phyloP scores from a whole-genome alignment of 2,329 filamentous ascomycete species.

The Claviceps humidiphila region DNA sequence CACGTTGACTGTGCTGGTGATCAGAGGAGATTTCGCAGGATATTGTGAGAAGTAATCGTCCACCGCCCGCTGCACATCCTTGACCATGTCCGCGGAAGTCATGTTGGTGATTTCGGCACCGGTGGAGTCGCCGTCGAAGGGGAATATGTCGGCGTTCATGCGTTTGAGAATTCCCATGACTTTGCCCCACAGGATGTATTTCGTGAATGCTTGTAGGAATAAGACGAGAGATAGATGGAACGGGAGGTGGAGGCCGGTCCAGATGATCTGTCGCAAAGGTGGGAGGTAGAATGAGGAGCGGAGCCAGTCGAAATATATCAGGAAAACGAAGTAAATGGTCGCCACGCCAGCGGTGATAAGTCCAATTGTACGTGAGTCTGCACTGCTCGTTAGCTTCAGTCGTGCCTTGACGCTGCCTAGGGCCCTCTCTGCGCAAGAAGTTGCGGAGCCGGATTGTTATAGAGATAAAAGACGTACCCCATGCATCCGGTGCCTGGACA shows the following conservation, averaged over 20 bases:
- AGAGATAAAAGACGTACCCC: background rate
- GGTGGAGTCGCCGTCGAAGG: conserved; percentile 2
- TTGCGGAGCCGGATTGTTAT: background rate
- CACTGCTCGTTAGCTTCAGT: background rate
- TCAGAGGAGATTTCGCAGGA: background rate
- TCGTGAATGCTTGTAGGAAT: conserved; percentile 48
- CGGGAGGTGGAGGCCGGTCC: conserved; percentile 45
- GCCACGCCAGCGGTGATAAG: conserved; percentile 25
- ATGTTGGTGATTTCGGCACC: background rate
- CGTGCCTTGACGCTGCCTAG: background rate
- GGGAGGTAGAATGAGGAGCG: conserved; percentile 44
- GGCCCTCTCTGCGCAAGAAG: background rate
- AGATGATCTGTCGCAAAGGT: conserved; percentile 44
- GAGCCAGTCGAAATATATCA: conserved; percentile 47
- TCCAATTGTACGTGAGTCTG: conserved; percentile 20
- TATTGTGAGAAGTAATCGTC: background rate
- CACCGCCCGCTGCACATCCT: background rate
- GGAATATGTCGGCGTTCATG: conserved; percentile 7
- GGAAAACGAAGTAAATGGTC: conserved; percentile 32
- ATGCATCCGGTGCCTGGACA: background rate
- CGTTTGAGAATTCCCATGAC: conserved; percentile 19
- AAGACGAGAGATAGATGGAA: conserved; percentile 51
- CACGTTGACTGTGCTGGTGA: background rate
- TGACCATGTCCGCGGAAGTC: background rate
- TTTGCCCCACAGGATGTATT: conserved; percentile 37